phyloP scores from a whole-genome alignment of 2,329 filamentous ascomycete genomes.

The Pezicula carpinea region DNA sequence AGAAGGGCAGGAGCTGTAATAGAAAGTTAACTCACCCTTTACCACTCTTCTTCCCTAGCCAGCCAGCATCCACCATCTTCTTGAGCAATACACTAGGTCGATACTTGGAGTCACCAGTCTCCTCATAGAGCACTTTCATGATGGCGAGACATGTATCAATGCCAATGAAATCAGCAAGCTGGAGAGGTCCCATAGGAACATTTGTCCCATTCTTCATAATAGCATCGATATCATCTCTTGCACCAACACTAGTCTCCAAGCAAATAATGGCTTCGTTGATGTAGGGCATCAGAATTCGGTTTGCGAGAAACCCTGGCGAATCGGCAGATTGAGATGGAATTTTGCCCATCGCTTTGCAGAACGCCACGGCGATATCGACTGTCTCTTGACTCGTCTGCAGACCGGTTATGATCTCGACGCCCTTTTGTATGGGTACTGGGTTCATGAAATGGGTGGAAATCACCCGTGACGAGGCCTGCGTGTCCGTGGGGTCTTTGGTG shows the following conservation, averaged over 20 bases:
- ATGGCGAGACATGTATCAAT: constrained; percentile 94
- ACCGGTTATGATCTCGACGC: constrained; percentile 94
- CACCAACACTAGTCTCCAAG: constrained; percentile 86
- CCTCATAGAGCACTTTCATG: constrained; percentile 88
- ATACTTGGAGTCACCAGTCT: constrained; percentile 96
- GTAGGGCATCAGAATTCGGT: constrained; percentile 97
- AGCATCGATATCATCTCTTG: constrained; percentile 85
- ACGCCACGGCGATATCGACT: constrained; percentile 74
- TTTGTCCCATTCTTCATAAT: constrained; percentile 99
- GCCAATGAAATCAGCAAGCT: constrained; percentile 94
- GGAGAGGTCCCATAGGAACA: constrained; percentile 94
- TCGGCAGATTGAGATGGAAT: constrained; percentile 83
- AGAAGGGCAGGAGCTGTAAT: background rate
- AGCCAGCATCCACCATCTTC: constrained; percentile 98
- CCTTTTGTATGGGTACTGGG: constrained; percentile 92
- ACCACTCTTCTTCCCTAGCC: constrained; percentile 95
- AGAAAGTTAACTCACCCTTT: constrained; percentile 54
- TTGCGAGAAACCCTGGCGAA: constrained; percentile 89
- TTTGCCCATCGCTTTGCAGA: constrained; percentile 92
- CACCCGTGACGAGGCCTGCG: constrained; percentile 78
- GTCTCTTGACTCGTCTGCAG: constrained; percentile 85
- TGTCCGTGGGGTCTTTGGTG: constrained; percentile 70
- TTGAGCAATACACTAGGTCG: constrained; percentile 78
- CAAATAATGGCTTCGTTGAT: constrained; percentile 98
- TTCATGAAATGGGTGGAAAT: constrained; percentile 99